Evolutionary conservation across 176 grass and related monocot species (phyloP), one percentile per base, ranked within the genome.

Genomic region (Phoenix roebelenii): DNA sequence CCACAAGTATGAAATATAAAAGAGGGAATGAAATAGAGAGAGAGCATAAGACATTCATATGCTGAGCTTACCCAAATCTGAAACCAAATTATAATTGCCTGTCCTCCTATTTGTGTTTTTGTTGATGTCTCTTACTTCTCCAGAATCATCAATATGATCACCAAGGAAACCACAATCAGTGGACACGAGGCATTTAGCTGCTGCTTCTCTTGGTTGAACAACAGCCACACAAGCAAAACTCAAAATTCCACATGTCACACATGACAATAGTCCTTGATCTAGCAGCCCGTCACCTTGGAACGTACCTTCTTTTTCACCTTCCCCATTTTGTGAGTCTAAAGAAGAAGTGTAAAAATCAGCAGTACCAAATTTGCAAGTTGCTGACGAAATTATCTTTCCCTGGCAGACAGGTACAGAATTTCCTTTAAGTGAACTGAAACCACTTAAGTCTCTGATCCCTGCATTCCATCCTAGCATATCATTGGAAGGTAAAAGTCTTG

Each of bases 171-270:
- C 51, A 76, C 59, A 82, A 65, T 71, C 70, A 48, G 65, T 71
- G 53, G 81, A 83, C 77, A 88, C 76, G 48, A 91, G 59, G 83
- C 80, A 92, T 62, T 83, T 83, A 17, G 81, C 76, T 50, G 87
- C 76, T 58, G 72, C 63, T 69, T 98, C 80, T 83, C 68, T 88
- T 61, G 87, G 93, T 77, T 88, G 84, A 83, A 98, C 72, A 14
- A 98, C 77, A 49, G 87, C 93, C 67, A 92, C 79, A 73, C 93
- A 98, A 58, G 81, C 81, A 85, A 85, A 98, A 58, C 84, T 98
- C 81, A 98, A 75, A 80, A 98, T 92, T 55, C 93, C 87, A 73
- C 93, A 98, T 61, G 87, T 83, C 52, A 98, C 87, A 39, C 93
- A 98, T 32, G 93, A 89, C 64, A 98, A 76, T 50, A 86, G 59